Evolutionary conservation across 148 eudicot genomes (phyloP).

Genomic region (Rhododendron griersonianum): DNA sequence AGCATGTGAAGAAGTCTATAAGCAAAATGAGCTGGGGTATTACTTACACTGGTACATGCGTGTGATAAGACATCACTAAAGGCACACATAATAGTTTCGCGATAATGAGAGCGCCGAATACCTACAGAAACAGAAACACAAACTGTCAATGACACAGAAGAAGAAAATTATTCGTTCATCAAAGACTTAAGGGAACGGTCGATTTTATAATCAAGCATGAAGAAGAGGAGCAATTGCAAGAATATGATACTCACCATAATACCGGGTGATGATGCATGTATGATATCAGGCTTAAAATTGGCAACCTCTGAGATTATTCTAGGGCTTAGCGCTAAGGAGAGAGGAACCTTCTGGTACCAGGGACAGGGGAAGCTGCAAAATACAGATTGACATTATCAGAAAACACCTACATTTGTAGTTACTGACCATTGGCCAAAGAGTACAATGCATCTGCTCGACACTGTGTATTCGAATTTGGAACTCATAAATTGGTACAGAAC

Average conservation of each 20-base stretch:
- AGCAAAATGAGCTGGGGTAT: neutral
- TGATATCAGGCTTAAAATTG: conserved; percentile 88
- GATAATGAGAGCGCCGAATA: conserved; percentile 87
- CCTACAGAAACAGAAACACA: conserved; percentile 35
- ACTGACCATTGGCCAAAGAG: neutral
- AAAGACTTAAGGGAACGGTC: neutral
- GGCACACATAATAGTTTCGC: conserved; percentile 86
- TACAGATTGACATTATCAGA: conserved; percentile 15
- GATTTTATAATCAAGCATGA: neutral
- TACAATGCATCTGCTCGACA: neutral
- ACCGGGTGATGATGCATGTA: conserved; percentile 95
- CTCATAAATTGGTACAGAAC: neutral
- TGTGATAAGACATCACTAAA: conserved; percentile 95
- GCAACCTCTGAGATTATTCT: conserved; percentile 88
- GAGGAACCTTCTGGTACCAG: conserved; percentile 87
- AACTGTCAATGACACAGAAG: neutral
- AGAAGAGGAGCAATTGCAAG: conserved; percentile 6
- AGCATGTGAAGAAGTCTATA: neutral
- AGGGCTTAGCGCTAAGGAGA: conserved; percentile 93
- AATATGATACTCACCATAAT: conserved; percentile 52
- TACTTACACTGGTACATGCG: conserved; percentile 96
- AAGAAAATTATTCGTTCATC: neutral
- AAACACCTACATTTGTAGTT: neutral
- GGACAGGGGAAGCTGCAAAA: conserved; percentile 86
- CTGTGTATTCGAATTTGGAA: neutral